Base-by-base conservation (phyloP, 2,329 filamentous ascomycete species). In the Tolypocladium ophioglossoides region DNA sequence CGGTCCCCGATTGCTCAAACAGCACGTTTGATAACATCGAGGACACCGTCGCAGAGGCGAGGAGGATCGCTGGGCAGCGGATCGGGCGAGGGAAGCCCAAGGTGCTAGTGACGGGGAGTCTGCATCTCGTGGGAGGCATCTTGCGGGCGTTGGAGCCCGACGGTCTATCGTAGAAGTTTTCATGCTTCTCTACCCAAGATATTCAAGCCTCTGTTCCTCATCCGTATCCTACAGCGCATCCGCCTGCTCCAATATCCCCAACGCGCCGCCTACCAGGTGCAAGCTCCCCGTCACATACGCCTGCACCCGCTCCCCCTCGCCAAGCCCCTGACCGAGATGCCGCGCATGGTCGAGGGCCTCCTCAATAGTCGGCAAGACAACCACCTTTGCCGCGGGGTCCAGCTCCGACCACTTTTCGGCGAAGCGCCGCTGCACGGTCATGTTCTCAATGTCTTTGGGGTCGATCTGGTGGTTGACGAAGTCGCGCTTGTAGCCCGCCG, bases 91-190 rank as follows among this genome's bases (percentile, higher is more conserved):
- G 56, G 51, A 61, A 66, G 3, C 75, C 76, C 51, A 74, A 52
- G 48, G 82, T 85, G 0, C 72, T 96, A 53, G 84, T 89, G 11
- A 95, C 91, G 16, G 91, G 91, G 2, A 95, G 89, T 67, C 72
- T 95, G 64, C 87, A 95, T 74, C 76, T 96, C 40, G 89, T 91
- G 1, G 90, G 91, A 9, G 88, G 87, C 12, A 74, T 91, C 48
- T 73, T 95, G 52, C 85, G 87, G 66, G 83, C 87, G 1, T 69
- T 95, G 55, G 89, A 76, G 62, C 74, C 74, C 10, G 69, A 71
- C 14, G 62, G 62, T 54, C 62, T 69, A 59, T 63, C 68, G 41
- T 75, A 63, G 60, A 39, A 50, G 12, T 30, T 3, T 24, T 18
- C 44, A 30, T 27, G 27, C 44, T 34, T 12, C 9, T 20, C n/a